Conservation (phyloP, 257 asterid species). For the Mentha longifolia region DNA sequence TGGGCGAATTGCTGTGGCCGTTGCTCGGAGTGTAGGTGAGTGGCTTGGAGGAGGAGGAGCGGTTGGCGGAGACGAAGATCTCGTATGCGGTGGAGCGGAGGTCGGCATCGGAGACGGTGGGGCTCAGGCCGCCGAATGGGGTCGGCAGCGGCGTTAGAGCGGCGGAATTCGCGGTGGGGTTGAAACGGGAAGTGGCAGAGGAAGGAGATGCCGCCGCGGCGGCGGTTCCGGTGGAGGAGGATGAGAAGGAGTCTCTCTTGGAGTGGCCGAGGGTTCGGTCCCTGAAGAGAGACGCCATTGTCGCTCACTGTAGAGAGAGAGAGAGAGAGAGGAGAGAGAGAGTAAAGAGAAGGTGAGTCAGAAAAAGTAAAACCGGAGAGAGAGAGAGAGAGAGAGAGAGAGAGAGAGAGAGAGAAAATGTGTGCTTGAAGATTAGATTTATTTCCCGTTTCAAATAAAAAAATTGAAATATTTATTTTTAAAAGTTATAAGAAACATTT, state of each 20-base stretch:
- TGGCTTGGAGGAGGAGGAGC: slow-evolving; percentile 69
- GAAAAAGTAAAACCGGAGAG: too few species aligned
- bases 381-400: too few species aligned
- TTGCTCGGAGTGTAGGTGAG: slow-evolving; percentile 53
- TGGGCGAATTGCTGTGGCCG: slow-evolving; percentile 36
- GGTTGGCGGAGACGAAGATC: slow-evolving; percentile 88
- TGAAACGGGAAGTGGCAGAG: slow-evolving; percentile 57
- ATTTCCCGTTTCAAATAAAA: slow-evolving; percentile 31
- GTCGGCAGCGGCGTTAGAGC: slow-evolving; percentile 63
- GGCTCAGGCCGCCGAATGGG: slow-evolving; percentile 74
- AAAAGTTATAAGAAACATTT: too few species aligned
- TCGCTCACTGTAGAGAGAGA: slow-evolving; percentile 24
- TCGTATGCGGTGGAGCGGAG: slow-evolving; percentile 84
- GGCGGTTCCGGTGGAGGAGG: slow-evolving; percentile 41
- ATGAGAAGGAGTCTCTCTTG: slow-evolving; percentile 59
- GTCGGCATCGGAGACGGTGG: slow-evolving; percentile 70
- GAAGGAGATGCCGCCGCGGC: slow-evolving; percentile 48
- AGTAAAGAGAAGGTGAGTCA: too few species aligned
- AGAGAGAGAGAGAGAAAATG: not conserved
- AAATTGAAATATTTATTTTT: too few species aligned
- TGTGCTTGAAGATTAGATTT: slow-evolving; percentile 29
- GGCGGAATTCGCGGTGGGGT: slow-evolving; percentile 40
- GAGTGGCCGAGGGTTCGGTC: slow-evolving; percentile 80
- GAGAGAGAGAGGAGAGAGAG: slow-evolving; percentile 6
- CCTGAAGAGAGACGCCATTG: slow-evolving; percentile 97